These are phyloP conservation scores for Neoboletus subvelutipes DNA, from an alignment of 768 basidiomycete genomes.

Conservation along the genomic window DNA sequence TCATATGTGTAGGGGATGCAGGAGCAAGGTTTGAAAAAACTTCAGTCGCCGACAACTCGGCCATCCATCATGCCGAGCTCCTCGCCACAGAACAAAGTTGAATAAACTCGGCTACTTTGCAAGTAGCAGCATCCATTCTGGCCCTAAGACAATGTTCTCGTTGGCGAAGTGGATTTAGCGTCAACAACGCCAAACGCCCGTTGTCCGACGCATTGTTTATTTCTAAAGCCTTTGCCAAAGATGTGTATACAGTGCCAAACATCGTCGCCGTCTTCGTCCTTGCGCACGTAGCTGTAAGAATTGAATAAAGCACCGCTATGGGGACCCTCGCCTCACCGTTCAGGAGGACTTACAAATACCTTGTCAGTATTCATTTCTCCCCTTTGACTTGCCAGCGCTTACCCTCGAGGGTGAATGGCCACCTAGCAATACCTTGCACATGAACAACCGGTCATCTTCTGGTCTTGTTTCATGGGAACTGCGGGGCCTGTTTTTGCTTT, in stretches of 20 bases:
- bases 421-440: conserved; percentile 85
- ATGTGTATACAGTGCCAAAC: conserved; percentile 22
- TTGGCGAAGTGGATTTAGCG: too few species aligned
- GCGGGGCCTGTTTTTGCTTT: conserved; percentile 76
- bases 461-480: conserved; percentile 71
- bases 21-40: too few species aligned
- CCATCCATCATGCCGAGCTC: too few species aligned
- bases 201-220: conserved; percentile 21
- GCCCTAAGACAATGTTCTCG: too few species aligned
- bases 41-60: too few species aligned
- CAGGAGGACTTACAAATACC: conserved; percentile 29
- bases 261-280: conserved; percentile 17
- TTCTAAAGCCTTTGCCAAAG: conserved; percentile 27
- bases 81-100: too few species aligned
- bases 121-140: too few species aligned
- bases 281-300: not conserved
- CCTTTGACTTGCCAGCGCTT: not conserved
- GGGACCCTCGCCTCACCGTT: conserved; percentile 32
- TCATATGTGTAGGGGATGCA: too few species aligned
- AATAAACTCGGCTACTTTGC: too few species aligned
- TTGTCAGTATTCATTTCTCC: conserved; percentile 15
- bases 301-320: conserved; percentile 16
- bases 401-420: not conserved
- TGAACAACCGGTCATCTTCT: conserved; percentile 90
- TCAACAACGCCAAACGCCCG: too few species aligned